Evolutionary conservation across 2,329 filamentous ascomycete species (phyloP), one percentile per base, ranked within the genome.

Genomic region (Penicillium freii): DNA sequence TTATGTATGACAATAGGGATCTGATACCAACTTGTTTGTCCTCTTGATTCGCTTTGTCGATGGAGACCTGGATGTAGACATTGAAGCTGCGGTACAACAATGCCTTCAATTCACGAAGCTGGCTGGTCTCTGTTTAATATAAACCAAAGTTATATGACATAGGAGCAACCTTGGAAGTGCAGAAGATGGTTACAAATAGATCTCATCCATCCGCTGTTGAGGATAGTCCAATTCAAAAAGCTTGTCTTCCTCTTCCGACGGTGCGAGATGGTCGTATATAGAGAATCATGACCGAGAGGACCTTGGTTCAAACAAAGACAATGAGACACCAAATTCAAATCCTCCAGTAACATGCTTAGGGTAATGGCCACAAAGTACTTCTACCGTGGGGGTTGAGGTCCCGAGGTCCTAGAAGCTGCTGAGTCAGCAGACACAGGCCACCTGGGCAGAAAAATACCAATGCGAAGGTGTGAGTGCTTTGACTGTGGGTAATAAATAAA

Each of bases 351-450:
- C 21, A 42, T 15, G 10, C 10, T 21, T 15, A 6, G 15, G 19
- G 31, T 33, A 33, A 33, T 33, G 9, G 5, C 5, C 31, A 33
- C 31, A 5, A 33, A 33, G 31, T 33, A 10, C 31, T 33, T 13
- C 31, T 33, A 13, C 4, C 10, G 29, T 31, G 29, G 10, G 29
- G 11, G 4, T 4, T 11, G n/a, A n/a, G n/a, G n/a, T n/a, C n/a
- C n/a, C n/a, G n/a, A n/a, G n/a, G n/a, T n/a, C 10, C 29, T 31
- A 11, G 13, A 34, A 7, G 33, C 15, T 34, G 54, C 54, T 56
- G 54, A 56, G 40, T 56, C 54, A 56, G 54, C 54, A 5, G 27
- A 25, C 31, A 17, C 40, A 53, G 42, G 44, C 29, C 51, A 54
- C 11, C 39, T 17, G 7, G 13, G 39, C 11, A 42, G 21, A 34